Evolutionary conservation across 179 eudicot species (phyloP).

Genomic region (Spinacia oleracea): DNA sequence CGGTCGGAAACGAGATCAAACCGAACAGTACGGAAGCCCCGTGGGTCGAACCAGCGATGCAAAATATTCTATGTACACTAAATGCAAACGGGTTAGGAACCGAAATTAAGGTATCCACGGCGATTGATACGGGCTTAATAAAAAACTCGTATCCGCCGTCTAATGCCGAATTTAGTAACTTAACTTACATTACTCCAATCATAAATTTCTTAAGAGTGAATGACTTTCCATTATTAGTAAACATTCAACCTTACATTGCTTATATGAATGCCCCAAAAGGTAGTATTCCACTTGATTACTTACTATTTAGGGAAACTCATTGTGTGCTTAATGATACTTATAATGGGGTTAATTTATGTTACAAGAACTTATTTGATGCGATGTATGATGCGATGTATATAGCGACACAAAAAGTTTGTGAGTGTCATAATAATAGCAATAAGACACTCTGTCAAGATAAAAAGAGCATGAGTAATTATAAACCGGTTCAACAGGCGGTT

Average conservation of each 20-base stretch:
- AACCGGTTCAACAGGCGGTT: constrained; percentile 19
- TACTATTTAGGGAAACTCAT: constrained; percentile 29
- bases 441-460: not conserved
- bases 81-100: constrained; percentile 24
- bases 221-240: not conserved
- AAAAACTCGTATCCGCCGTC: not conserved
- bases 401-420: constrained; percentile 34
- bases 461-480: not conserved
- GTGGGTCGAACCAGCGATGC: constrained; percentile 52
- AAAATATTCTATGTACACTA: constrained; percentile 37
- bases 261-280: not conserved
- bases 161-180: not conserved
- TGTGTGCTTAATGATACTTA: not conserved
- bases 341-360: not conserved
- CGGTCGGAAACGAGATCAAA: constrained; percentile 32
- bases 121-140: not conserved
- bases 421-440: not conserved
- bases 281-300: constrained; percentile 31
- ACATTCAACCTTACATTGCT: constrained; percentile 32
- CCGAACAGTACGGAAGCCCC: constrained; percentile 21
- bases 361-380: not conserved
- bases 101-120: constrained; percentile 40
- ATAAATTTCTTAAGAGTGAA: not conserved
- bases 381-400: constrained; percentile 30
- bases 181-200: not conserved